These are phyloP conservation scores for Fusarium sp. DNA, from an alignment of 2,329 filamentous ascomycete species.

Conservation along the genomic window DNA sequence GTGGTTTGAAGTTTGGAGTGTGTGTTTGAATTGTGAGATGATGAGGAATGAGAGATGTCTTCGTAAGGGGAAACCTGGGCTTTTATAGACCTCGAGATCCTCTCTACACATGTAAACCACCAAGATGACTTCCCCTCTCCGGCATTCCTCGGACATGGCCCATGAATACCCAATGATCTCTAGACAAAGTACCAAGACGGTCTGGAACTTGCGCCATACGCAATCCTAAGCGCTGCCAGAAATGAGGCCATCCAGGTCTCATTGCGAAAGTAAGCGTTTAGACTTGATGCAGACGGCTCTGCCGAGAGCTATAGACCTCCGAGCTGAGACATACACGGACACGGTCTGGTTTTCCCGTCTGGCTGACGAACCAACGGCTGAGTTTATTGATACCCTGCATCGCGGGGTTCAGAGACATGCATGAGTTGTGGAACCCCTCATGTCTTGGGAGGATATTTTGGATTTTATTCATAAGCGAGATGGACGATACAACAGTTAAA, in stretches of 20 bases:
- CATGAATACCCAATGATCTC: not conserved
- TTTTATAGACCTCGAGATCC: not conserved
- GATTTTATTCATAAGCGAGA: not conserved
- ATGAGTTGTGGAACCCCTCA: not conserved
- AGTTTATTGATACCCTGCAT: not conserved
- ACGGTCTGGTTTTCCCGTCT: not conserved
- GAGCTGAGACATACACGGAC: not conserved
- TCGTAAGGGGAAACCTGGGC: rapidly evolving
- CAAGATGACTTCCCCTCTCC: not conserved
- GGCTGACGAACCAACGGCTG: not conserved
- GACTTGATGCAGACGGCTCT: not conserved
- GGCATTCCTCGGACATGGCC: not conserved
- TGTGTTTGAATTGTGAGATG: not conserved
- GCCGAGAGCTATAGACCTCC: not conserved
- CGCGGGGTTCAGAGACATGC: not conserved
- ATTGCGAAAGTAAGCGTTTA: not conserved
- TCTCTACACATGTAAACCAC: not conserved
- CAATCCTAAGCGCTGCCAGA: not conserved
- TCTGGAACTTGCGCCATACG: not conserved
- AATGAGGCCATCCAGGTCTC: not conserved
- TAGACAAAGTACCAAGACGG: no score
- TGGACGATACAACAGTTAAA: not conserved
- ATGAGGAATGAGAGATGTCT: not conserved
- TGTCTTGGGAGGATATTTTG: not conserved
- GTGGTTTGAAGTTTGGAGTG: not conserved